Conservation (phyloP, 2,329 filamentous ascomycete genomes). For the Colletotrichum tanaceti region DNA sequence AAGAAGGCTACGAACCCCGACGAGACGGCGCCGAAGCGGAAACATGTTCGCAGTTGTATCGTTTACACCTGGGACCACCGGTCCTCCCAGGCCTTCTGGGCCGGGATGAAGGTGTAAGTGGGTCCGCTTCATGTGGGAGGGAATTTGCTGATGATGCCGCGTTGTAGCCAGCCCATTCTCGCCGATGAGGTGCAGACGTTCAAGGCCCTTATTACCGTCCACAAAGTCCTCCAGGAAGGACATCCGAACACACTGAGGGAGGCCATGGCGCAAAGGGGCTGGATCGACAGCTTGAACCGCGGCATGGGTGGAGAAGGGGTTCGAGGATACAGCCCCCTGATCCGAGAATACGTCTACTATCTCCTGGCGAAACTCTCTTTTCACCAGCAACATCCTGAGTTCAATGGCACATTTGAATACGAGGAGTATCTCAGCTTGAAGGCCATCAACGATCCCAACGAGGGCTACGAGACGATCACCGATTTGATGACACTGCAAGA, state of each 20-base stretch:
- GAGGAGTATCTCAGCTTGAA: conserved; percentile 99
- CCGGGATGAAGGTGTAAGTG: conserved; percentile 95
- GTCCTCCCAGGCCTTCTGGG: conserved; percentile 94
- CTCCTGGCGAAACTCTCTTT: conserved; percentile 95
- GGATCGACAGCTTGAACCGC: conserved; percentile 92
- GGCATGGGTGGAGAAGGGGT: conserved; percentile 86
- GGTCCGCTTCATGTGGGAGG: conserved; percentile 5
- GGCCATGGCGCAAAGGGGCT: conserved; percentile 86
- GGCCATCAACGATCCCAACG: conserved; percentile 98
- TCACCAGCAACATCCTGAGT: conserved; percentile 95
- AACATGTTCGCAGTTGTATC: conserved; percentile 98
- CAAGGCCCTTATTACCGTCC: conserved; percentile 96
- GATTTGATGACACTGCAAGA: conserved; percentile 97
- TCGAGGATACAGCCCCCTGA: conserved; percentile 90
- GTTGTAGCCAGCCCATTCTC: conserved; percentile 86
- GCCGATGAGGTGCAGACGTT: conserved; percentile 99
- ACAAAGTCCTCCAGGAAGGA: conserved; percentile 97
- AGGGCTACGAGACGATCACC: conserved; percentile 95
- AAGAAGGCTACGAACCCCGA: conserved; percentile 76
- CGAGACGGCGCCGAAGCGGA: conserved; percentile 77
- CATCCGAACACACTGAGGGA: conserved; percentile 89
- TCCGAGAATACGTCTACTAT: conserved; percentile 97
- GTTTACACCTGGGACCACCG: conserved; percentile 99
- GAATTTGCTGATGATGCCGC: conserved; percentile 2
- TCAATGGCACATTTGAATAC: conserved; percentile 98